Conservation (phyloP, 2,329 filamentous ascomycete species). For the Cadophora sp. region DNA sequence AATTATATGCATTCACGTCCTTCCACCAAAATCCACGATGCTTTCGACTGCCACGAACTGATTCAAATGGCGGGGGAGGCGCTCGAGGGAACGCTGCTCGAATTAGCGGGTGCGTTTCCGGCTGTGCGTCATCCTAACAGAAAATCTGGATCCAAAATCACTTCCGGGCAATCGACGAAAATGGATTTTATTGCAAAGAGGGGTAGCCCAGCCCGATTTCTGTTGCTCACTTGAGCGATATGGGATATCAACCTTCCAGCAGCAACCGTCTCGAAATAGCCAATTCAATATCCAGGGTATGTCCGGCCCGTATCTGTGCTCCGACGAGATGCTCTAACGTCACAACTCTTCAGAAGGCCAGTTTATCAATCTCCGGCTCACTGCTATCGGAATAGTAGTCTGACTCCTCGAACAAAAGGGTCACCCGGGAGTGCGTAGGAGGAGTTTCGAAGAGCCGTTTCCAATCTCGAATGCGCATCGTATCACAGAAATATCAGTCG, state of each 20-base stretch:
- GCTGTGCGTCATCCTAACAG: too few relatives aligned
- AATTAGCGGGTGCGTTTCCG: too few relatives aligned
- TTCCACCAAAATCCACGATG: too few relatives aligned
- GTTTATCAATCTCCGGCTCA: constrained; percentile 48
- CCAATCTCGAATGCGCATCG: constrained; percentile 12
- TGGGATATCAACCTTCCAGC: not conserved
- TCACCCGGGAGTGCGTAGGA: constrained; percentile 45
- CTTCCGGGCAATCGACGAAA: too few relatives aligned
- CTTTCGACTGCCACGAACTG: too few relatives aligned
- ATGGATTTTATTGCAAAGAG: too few relatives aligned
- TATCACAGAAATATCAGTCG: constrained; percentile 35
- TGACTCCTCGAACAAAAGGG: constrained; percentile 44
- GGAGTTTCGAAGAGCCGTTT: constrained; percentile 45
- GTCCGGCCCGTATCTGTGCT: constrained; percentile 75
- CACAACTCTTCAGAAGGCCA: constrained; percentile 69
- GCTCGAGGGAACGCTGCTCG: too few relatives aligned
- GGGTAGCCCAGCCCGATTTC: not conserved
- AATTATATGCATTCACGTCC: too few relatives aligned
- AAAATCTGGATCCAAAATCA: too few relatives aligned
- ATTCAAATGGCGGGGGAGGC: too few relatives aligned
- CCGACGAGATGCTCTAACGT: constrained; percentile 62
- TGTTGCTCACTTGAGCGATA: not conserved
- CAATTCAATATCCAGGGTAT: constrained; percentile 41
- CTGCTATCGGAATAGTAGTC: constrained; percentile 45
- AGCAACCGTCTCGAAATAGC: not conserved